Evolutionary conservation across 257 asterid species (phyloP), one percentile per base, ranked within the genome.

Genomic region (Nicotiana benthamiana): DNA sequence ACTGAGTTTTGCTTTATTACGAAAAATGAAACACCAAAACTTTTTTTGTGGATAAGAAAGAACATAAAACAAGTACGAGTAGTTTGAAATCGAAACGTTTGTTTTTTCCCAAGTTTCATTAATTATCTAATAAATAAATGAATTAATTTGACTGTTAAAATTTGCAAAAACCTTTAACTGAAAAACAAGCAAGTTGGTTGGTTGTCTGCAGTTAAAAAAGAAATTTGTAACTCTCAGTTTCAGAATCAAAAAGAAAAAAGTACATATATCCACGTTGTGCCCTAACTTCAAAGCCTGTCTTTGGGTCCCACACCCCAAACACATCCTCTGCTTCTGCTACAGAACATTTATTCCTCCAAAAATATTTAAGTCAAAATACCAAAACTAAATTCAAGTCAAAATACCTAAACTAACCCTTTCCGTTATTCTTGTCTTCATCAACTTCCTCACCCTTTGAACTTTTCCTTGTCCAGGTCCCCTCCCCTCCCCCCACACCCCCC

Each of bases 381-480:
- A 54, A 83, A 56, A 83, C 11, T 76, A 82, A 82, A n/a, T 0
- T 13, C 0, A 40, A 51, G 6, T 51, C 56, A 51, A 66, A 80
- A 80, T 84, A 46, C 86, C 90, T 48, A 83, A 56, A 83, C 11
- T 76, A 82, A 82, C 90, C 88, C 61, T 74, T 75, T 26, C 86
- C 85, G 87, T 87, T 86, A 84, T 78, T 82, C 82, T 48, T 81
- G 83, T 81, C 83, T 59, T 75, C 83, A 7, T 22, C 86, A 78
- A 52, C 28, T 75, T 24, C 80, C 75, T 81, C 81, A 83, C 83
- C 85, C 36, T 81, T 70, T 36, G 68, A 9, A 48, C 65, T 59
- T 72, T 79, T 61, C 86, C 68, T 77, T 56, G 54, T 75, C 61
- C 80, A 52, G 66, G 61, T 63, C 57, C 51, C 51, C 51, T 46